Base-by-base conservation (phyloP, 2,329 filamentous ascomycete genomes). In the Trichoderma semiorbis region DNA sequence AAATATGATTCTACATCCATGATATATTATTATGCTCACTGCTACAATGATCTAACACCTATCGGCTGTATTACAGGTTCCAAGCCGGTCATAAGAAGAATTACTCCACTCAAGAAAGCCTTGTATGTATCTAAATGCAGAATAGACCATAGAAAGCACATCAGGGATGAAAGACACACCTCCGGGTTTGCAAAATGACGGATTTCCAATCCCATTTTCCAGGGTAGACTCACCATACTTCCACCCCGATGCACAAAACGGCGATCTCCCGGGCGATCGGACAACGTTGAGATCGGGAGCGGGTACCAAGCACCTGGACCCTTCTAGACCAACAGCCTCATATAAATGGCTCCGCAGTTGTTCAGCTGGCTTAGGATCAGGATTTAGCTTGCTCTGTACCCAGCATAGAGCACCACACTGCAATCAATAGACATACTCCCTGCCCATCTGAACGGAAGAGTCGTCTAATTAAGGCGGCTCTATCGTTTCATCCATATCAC, bases 181-280 rank as follows among this genome's bases (percentile, higher is more conserved):
- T n/a, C 21, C 7, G 3, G 10, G 4, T 21, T 57, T 10, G 7
- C 26, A 26, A 34, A 47, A n/a, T 16, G 21, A 24, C 28, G n/a
- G 6, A 5, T 2, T 39, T 24, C 21, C 2, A 14, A 24, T 60
- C 24, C 1, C 10, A 28, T 14, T 32, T 28, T 5, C 55, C 14
- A 50, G 57, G 57, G 55, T 61, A 69, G 53, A 28, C 36, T 61
- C 55, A 7, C 24, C 1, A 21, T 16, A 50, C 18, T 12, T 12
- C 12, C n/a, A n/a, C 55, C 12, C 26, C 34, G 36, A 60, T 47
- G n/a, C 55, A 28, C 36, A 50, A 12, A 60, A 26, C 16, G 36
- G 11, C 55, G 57, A 69, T 69, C 66, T 69, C 66, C 66, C 66
- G 66, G 7, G 18, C 39, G 66, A 69, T 69, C 66, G 57, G 34